Evolutionary conservation across 192 early-diverging fungal species (phyloP), one percentile per base, ranked within the genome.

Genomic region (Diversispora eburnea): DNA sequence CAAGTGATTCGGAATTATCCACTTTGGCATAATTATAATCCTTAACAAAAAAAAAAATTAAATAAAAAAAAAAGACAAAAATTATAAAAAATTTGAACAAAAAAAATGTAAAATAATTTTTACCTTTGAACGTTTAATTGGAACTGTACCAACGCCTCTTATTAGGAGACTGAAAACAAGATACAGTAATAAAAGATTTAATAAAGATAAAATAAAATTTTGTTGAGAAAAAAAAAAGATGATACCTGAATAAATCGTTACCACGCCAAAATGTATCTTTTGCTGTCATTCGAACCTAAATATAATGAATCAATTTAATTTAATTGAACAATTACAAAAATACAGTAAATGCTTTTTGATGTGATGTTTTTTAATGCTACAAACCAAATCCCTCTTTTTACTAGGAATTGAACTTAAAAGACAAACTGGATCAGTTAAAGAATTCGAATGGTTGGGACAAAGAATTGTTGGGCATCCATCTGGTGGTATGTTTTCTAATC

Each of bases 251-350:
- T 9, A 77, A 57, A 41, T 77, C 79, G 1, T 73, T 76, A n/a
- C 77, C 55, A 41, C 77, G 68, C 79, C 79, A 80, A 49, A 80
- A 80, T 10, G 79, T 80, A 12, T 80, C 79, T 72, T 80, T 80
- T 17, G 79, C 79, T 0, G 79, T 80, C 79, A 80, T 42, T 1
- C 79, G 73, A 75, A 80, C 55, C 61, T 63, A n/a, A 42, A 25
- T 25, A 25, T 20, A 20, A 25, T 42, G n/a, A 5, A 41, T 4
- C 15, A n/a, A 8, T 45, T 63, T 59, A 39, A 59, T 8, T 62
- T 45, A 45, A 45, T 12, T 60, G 10, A 33, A 8, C 41, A 5
- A 42, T 5, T 42, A 17, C n/a, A 42, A 17, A 42, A n/a, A 63
- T 17, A 10, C 12, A 4, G 4, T 54, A 9, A 54, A 10, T 54